A percentile compares a stretch with the other conserved stretches of the same genome.
phyloP scores from a whole-genome alignment of 208 protist species.

The Wallacemonas sp. region DNA sequence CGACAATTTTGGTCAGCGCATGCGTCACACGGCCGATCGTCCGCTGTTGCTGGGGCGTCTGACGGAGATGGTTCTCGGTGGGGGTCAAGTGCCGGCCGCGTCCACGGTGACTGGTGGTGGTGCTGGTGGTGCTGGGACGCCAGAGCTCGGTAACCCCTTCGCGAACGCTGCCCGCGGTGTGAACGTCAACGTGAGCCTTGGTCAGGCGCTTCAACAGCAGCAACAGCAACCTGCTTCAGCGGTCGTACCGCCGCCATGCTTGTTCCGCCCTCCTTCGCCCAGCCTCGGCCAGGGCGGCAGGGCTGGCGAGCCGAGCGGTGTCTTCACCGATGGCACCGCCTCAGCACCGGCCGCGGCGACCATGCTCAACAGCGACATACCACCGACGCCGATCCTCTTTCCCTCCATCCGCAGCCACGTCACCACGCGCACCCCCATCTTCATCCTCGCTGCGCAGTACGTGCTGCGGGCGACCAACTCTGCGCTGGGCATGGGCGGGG shows the following conservation, averaged over 20 bases:
- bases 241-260: neutral
- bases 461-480: neutral
- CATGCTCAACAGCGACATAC: neutral
- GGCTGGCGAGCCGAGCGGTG: too few species aligned
- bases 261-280: too few species aligned
- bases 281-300: too few species aligned
- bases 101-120: too few species aligned
- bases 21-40: conserved; percentile 50
- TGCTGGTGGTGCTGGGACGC: too few species aligned
- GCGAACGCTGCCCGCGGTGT: neutral
- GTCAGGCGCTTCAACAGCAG: conserved; percentile 4
- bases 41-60: conserved; percentile 51
- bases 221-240: too few species aligned
- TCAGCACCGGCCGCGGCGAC: neutral
- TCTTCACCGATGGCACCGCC: neutral
- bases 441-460: conserved; percentile 49
- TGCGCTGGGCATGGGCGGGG: conserved; percentile 12
- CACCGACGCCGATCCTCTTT: conserved; percentile 58
- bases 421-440: conserved; percentile 49
- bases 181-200: neutral
- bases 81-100: neutral
- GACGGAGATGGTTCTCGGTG: conserved; percentile 16
- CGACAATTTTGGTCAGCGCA: conserved; percentile 35
- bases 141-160: too few species aligned
- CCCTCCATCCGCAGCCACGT: conserved; percentile 45